Base-by-base conservation (phyloP, 768 basidiomycete genomes). In the Russula dissimulans region DNA sequence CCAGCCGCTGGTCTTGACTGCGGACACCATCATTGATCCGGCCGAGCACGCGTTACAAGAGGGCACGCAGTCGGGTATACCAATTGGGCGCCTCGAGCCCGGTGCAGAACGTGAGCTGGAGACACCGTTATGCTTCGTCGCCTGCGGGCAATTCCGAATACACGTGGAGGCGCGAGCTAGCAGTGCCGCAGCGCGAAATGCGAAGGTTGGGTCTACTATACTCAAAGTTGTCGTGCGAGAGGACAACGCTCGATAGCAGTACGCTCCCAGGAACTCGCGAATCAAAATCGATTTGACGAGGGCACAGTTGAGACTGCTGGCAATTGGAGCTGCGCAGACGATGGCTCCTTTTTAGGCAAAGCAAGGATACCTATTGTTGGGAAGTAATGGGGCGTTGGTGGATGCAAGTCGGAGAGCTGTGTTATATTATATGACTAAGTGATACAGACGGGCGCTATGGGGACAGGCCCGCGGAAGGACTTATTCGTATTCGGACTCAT, bases 401-500 rank as follows among this genome's bases (percentile, higher is more conserved):
- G 36, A 52, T 41, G 45, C 45, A 59, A 52, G 48, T 29, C 36
- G 22, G 44, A 52, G 50, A 39, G 49, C 31, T 46, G 29, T 42
- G 51, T 38, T 52, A 39, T 45, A 50, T 51, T 17, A 57, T 26
- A 52, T 39, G 29, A 53, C 41, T 57, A 47, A 12, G 26, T 29
- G 32, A 53, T 53, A 61, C 60, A 61, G 22, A n/a, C 56, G n/a
- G 32, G 32, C 9, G 11, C 32, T 15, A 17, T 22, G 14, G 11
- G 18, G 15, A 39, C 18, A 26, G 41, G 7, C 17, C 9, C 17
- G 29, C 2, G 44, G n/a, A 39, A 42, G 34, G 7, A 34, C 22
- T 43, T 66, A 89, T 65, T 89, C 89, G 65, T 82, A 91, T 59
- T 93, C 91, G n/a, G 87, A 86, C 36, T 84, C 79, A 49, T 89